Evolutionary conservation across 352 stramenopile species (phyloP).

Genomic region (Peronospora farinosa): DNA sequence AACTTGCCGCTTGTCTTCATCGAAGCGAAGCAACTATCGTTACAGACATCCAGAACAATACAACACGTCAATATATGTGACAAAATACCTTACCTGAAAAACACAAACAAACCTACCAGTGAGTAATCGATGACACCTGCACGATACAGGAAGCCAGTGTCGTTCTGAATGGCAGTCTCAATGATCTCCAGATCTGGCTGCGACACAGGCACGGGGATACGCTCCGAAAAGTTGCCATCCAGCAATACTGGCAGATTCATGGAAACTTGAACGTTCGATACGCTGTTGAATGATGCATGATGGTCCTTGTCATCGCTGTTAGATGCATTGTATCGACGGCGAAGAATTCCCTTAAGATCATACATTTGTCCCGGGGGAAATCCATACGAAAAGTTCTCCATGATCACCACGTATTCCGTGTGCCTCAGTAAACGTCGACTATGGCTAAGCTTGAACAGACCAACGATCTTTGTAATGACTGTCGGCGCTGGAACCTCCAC

Average conservation of each 20-base stretch:
- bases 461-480: slow-evolving; percentile 82
- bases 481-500: slow-evolving; percentile 50
- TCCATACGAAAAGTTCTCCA: slow-evolving; percentile 83
- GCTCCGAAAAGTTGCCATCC: slow-evolving; percentile 75
- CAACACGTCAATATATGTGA: slow-evolving; percentile 8
- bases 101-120: slow-evolving; percentile 37
- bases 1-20: slow-evolving; percentile 69
- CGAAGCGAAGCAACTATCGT: slow-evolving; percentile 64
- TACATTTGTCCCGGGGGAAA: slow-evolving; percentile 77
- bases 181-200: slow-evolving; percentile 57
- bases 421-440: slow-evolving; percentile 58
- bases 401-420: slow-evolving; percentile 78
- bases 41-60: slow-evolving; percentile 4
- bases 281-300: slow-evolving; percentile 29
- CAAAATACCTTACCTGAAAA: background rate
- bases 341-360: slow-evolving; percentile 80
- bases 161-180: slow-evolving; percentile 63
- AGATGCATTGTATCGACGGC: slow-evolving; percentile 55
- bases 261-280: slow-evolving; percentile 43
- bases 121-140: slow-evolving; percentile 85
- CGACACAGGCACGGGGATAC: slow-evolving; percentile 70
- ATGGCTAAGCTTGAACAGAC: slow-evolving; percentile 73
- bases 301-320: slow-evolving; percentile 36
- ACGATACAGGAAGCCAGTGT: slow-evolving; percentile 66
- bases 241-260: slow-evolving; percentile 64